Conservation (phyloP, 2,329 filamentous ascomycete species). For the Phyllosticta citriasiana region DNA sequence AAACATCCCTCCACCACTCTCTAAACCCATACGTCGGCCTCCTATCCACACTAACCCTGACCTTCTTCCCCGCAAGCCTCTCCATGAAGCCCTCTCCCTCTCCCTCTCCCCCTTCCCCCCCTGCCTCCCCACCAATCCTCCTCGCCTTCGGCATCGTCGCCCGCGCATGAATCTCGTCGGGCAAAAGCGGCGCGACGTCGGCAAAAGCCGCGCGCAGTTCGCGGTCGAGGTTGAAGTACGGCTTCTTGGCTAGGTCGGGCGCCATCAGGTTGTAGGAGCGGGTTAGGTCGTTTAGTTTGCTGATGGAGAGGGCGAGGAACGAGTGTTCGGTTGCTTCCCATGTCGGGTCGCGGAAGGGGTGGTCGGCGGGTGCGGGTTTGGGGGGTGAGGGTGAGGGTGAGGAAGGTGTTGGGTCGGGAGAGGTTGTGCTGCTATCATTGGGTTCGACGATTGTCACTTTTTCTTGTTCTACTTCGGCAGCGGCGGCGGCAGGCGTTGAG, state of each 20-base stretch:
- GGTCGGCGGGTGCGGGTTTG: constrained; percentile 28
- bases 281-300: constrained; percentile 67
- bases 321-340: constrained; percentile 65
- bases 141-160: constrained; percentile 39
- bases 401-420: constrained; percentile 14
- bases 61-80: constrained; percentile 45
- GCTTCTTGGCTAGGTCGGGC: constrained; percentile 82
- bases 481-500: constrained; percentile 14
- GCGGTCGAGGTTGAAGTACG: constrained; percentile 74
- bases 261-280: constrained; percentile 94
- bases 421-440: background rate
- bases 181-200: constrained; percentile 70
- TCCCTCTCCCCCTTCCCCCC: constrained; percentile 27
- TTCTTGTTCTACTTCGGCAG: background rate
- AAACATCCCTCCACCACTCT: constrained; percentile 84
- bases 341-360: constrained; percentile 64
- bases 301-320: constrained; percentile 68
- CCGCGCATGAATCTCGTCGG: constrained; percentile 61
- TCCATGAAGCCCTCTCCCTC: constrained; percentile 48
- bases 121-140: background rate
- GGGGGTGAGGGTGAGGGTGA: constrained; percentile 7
- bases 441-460: background rate
- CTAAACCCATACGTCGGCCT: constrained; percentile 73
- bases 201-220: constrained; percentile 76
- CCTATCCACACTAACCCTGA: constrained; percentile 62